These are phyloP conservation scores for Hypomyces rosellus DNA, from an alignment of 2,329 filamentous ascomycete genomes.

Conservation along the genomic window DNA sequence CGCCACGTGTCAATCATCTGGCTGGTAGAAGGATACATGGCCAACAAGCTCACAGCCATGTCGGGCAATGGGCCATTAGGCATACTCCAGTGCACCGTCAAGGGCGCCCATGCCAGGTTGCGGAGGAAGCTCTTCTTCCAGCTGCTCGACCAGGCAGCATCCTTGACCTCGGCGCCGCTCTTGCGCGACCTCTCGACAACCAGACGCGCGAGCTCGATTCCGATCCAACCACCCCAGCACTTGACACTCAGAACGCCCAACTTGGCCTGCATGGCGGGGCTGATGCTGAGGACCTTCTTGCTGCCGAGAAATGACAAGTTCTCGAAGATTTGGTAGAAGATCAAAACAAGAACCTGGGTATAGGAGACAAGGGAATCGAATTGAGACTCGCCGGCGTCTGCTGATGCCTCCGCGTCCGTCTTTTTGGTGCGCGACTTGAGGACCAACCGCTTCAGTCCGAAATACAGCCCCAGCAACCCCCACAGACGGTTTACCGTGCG, in stretches of 20 bases:
- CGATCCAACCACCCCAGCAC: constrained; percentile 75
- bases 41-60: constrained; percentile 34
- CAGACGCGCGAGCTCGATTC: constrained; percentile 66
- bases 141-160: constrained; percentile 37
- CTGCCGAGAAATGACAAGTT: constrained; percentile 72
- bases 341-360: constrained; percentile 61
- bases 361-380: constrained; percentile 50
- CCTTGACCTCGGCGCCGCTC: constrained; percentile 26
- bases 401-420: constrained; percentile 14
- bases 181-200: constrained; percentile 38
- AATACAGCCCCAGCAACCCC: constrained; percentile 67
- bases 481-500: constrained; percentile 71
- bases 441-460: constrained; percentile 53
- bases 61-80: constrained; percentile 48
- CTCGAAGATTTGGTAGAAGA: constrained; percentile 72
- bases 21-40: constrained; percentile 37
- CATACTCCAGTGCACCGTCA: constrained; percentile 78
- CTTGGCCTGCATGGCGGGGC: constrained; percentile 48
- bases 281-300: constrained; percentile 62
- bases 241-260: constrained; percentile 68
- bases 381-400: constrained; percentile 23
- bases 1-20: constrained; percentile 42
- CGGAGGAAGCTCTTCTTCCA: constrained; percentile 64
- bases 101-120: constrained; percentile 70
- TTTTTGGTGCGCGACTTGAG: constrained; percentile 21